Percentiles rank a stretch among this genome's conserved stretches.
These are phyloP conservation scores for Penicillium cinerascens DNA, from an alignment of 495 filamentous ascomycete genomes.

Conservation along the genomic window DNA sequence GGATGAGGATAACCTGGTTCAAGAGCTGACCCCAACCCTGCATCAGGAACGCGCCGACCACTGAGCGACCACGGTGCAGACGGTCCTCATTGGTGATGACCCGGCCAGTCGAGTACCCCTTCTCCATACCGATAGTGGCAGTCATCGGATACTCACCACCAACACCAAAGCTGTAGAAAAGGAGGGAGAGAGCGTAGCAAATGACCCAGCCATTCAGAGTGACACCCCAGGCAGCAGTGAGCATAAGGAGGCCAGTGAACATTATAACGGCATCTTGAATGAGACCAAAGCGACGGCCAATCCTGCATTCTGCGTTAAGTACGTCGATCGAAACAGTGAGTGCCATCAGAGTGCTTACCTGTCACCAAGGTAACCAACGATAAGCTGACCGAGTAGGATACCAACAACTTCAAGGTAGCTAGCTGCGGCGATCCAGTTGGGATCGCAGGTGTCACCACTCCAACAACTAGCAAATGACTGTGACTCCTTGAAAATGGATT, in stretches of 20 bases:
- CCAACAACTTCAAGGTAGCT: constrained; percentile 80
- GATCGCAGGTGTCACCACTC: constrained; percentile 71
- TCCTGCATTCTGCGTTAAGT: too few relatives aligned
- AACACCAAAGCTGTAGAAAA: constrained; percentile 86
- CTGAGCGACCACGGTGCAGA: constrained; percentile 85
- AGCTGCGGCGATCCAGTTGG: constrained; percentile 69
- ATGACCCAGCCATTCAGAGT: constrained; percentile 85
- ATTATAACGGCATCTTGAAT: constrained; percentile 88
- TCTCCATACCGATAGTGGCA: constrained; percentile 88
- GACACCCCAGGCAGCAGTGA: constrained; percentile 77
- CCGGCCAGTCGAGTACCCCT: constrained; percentile 76
- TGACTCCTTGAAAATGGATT: constrained; percentile 66
- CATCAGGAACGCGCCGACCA: constrained; percentile 90
- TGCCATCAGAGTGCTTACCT: constrained; percentile 43
- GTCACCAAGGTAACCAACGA: constrained; percentile 61
- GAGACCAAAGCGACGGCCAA: constrained; percentile 83
- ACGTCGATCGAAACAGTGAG: neutral
- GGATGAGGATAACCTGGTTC: constrained; percentile 80
- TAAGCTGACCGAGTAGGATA: constrained; percentile 81
- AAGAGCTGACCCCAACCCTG: constrained; percentile 91
- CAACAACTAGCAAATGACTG: too few relatives aligned
- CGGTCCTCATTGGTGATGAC: constrained; percentile 82
- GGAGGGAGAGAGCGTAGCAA: constrained; percentile 84
- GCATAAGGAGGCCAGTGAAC: constrained; percentile 81
- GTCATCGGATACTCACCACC: constrained; percentile 94